phyloP scores from a whole-genome alignment of 2,329 filamentous ascomycete genomes.

The Hymenoscyphus salicellus region DNA sequence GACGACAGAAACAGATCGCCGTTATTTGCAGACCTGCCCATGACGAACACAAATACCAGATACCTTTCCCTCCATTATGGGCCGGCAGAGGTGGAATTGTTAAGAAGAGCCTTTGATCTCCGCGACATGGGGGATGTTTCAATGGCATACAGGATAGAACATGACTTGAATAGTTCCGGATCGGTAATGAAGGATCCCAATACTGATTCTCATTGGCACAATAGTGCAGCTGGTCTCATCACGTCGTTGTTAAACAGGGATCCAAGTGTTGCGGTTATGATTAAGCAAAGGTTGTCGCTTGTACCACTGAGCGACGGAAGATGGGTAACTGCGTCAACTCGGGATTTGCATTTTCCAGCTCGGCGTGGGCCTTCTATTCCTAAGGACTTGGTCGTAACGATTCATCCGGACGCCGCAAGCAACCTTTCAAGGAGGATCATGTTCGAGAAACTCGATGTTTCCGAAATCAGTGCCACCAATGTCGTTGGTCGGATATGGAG shows the following conservation, averaged over 20 bases:
- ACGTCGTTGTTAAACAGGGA: slow-evolving; percentile 4
- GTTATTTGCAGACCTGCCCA: not conserved
- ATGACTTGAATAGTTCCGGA: slow-evolving; percentile 12
- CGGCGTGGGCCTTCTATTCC: slow-evolving; percentile 11
- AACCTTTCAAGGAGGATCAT: slow-evolving; percentile 11
- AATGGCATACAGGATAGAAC: slow-evolving; percentile 17
- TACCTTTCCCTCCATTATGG: not conserved
- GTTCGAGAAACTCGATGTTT: slow-evolving; percentile 14
- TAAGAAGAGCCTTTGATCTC: slow-evolving; percentile 4
- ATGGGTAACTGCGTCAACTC: slow-evolving; percentile 9
- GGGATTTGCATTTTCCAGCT: slow-evolving; percentile 12
- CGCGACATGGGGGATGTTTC: slow-evolving; percentile 14
- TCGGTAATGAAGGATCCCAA: slow-evolving; percentile 12
- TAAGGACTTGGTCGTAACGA: slow-evolving; percentile 12
- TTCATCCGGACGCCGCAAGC: slow-evolving; percentile 6
- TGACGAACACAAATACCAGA: not conserved
- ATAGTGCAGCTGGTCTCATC: slow-evolving; percentile 16
- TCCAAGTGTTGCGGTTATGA: not conserved
- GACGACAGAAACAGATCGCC: not conserved
- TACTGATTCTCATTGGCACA: slow-evolving; percentile 13
- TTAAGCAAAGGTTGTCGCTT: slow-evolving; percentile 2
- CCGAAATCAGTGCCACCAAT: not conserved
- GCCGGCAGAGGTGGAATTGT: not conserved
- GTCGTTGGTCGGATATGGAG: slow-evolving; percentile 12
- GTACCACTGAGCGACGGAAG: slow-evolving; percentile 16